Conservation (phyloP, 345 rosid genomes). For the Brassica juncea region DNA sequence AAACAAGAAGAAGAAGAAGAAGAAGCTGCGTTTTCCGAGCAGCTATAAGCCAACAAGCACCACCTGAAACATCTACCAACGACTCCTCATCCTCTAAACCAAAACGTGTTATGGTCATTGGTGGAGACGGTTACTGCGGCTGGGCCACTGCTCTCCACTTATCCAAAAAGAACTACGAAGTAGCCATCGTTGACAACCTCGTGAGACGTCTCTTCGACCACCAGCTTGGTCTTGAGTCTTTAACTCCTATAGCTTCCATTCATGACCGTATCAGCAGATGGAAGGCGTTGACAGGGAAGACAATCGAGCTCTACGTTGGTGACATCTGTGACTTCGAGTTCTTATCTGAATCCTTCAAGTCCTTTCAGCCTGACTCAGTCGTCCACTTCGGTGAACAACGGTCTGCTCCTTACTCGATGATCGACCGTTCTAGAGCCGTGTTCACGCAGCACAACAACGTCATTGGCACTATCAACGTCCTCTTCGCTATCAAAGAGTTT, state of each 20-base stretch:
- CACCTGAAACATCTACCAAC: conserved; percentile 47
- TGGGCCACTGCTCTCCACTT: conserved; percentile 98
- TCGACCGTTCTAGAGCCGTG: conserved; percentile 88
- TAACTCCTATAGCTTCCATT: conserved; percentile 86
- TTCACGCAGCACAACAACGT: conserved; percentile 93
- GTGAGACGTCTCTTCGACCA: conserved; percentile 87
- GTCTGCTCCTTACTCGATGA: conserved; percentile 98
- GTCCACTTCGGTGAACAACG: conserved; percentile 97
- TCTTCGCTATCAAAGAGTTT: conserved; percentile 93
- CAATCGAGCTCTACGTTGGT: conserved; percentile 77
- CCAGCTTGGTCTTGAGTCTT: conserved; percentile 87
- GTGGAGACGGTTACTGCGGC: conserved; percentile 98
- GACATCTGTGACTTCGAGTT: conserved; percentile 96
- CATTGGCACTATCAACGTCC: conserved; percentile 90
- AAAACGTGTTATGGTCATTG: conserved; percentile 88
- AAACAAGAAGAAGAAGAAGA: background rate
- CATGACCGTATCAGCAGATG: conserved; percentile 77
- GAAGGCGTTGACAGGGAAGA: conserved; percentile 84
- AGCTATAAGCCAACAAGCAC: conserved; percentile 54
- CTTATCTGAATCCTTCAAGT: conserved; percentile 73
- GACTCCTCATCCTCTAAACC: conserved; percentile 47
- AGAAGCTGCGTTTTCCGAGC: conserved; percentile 48
- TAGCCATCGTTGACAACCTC: conserved; percentile 83
- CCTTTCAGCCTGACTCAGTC: conserved; percentile 86
- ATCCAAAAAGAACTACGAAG: conserved; percentile 78